These are phyloP conservation scores for Cydonia oblonga DNA, from an alignment of 331 rosid species.

Conservation along the genomic window DNA sequence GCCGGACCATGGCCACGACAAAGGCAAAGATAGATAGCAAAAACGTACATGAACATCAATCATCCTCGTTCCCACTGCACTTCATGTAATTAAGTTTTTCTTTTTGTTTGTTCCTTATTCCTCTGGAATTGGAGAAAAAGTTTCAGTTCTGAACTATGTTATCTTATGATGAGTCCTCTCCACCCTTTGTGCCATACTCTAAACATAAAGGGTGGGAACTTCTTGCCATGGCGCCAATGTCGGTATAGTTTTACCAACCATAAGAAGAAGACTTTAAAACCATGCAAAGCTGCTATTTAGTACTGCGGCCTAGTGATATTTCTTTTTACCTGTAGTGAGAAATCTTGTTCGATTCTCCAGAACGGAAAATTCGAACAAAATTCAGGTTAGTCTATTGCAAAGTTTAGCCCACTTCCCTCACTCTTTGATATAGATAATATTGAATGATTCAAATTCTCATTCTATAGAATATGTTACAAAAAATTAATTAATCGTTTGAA, in stretches of 20 bases:
- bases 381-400: too few relatives aligned
- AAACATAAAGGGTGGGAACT: not conserved
- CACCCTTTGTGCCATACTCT: not conserved
- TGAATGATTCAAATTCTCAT: too few relatives aligned
- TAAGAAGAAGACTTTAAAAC: not conserved
- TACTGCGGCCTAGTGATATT: too few relatives aligned
- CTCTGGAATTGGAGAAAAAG: not conserved
- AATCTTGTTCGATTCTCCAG: too few relatives aligned
- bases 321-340: too few relatives aligned
- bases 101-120: not conserved
- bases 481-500: too few relatives aligned
- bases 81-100: not conserved
- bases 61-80: not conserved
- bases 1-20: constrained; percentile 48
- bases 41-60: not conserved
- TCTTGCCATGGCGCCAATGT: not conserved
- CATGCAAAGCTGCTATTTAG: too few relatives aligned
- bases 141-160: not conserved
- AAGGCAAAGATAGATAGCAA: constrained; percentile 36
- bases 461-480: too few relatives aligned
- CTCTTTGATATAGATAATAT: too few relatives aligned
- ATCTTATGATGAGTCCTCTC: not conserved
- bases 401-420: too few relatives aligned
- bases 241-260: not conserved
- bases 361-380: too few relatives aligned